These are phyloP conservation scores for Protomyces inundatus DNA, from an alignment of 1,139 yeast species.

Conservation along the genomic window DNA sequence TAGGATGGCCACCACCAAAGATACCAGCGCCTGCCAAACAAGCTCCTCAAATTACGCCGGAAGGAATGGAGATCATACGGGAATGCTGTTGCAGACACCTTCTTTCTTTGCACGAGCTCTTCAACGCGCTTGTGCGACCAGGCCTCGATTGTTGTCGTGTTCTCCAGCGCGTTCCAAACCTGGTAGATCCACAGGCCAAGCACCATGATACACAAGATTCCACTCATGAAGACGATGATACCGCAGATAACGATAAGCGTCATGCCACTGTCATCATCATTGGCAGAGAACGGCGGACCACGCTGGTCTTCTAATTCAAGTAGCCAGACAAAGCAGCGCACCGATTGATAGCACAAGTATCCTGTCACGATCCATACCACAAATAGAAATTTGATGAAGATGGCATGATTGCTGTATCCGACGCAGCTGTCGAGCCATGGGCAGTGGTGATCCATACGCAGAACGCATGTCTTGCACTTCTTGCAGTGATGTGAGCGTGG, in stretches of 20 bases:
- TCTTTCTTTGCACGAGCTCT: slow-evolving; percentile 34
- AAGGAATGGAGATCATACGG: slow-evolving; percentile 62
- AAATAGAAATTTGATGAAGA: slow-evolving; percentile 68
- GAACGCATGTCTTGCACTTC: slow-evolving; percentile 50
- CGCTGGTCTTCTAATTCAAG: neutral
- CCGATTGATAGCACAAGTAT: slow-evolving; percentile 38
- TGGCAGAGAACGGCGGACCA: neutral
- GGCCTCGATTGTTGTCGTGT: slow-evolving; percentile 85
- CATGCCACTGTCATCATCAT: neutral
- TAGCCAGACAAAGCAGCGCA: neutral
- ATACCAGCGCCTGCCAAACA: slow-evolving; percentile 10
- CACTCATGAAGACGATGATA: neutral
- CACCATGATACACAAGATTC: slow-evolving; percentile 47
- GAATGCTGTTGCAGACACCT: slow-evolving; percentile 45
- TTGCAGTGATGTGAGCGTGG: slow-evolving; percentile 78
- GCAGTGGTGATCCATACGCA: slow-evolving; percentile 81
- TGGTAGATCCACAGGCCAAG: slow-evolving; percentile 58
- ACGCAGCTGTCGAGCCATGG: slow-evolving; percentile 88
- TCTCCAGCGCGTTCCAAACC: slow-evolving; percentile 49
- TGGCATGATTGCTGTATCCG: slow-evolving; percentile 73
- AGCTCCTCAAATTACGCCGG: slow-evolving; percentile 1
- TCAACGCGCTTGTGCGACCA: slow-evolving; percentile 89
- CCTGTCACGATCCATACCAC: slow-evolving; percentile 33
- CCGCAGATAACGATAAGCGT: neutral
- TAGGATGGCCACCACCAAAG: slow-evolving; percentile 20